Percentiles rank a stretch among this genome's conserved stretches.
phyloP scores from a whole-genome alignment of 495 filamentous ascomycete genomes.

The Penicillium desertorum region DNA sequence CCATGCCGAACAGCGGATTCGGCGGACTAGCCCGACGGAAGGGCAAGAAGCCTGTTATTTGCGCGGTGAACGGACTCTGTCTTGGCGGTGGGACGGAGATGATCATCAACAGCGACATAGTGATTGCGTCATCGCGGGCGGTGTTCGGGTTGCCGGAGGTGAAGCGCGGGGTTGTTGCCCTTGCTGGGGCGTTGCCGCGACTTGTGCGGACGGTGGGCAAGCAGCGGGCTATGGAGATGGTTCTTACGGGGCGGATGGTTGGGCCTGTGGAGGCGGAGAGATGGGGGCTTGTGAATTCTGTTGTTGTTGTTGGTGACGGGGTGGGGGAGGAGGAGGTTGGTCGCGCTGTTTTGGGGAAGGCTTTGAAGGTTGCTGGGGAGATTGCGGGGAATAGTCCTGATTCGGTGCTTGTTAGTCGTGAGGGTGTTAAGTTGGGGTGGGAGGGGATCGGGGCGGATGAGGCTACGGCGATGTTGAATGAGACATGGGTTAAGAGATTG shows the following conservation, averaged over 20 bases:
- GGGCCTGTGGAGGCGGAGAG: constrained; percentile 55
- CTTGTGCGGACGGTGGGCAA: constrained; percentile 64
- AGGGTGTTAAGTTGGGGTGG: constrained; percentile 71
- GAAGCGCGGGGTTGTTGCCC: constrained; percentile 66
- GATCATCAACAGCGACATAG: constrained; percentile 69
- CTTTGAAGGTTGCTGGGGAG: constrained; percentile 48
- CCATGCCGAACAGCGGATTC: constrained; percentile 35
- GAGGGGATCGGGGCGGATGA: constrained; percentile 66
- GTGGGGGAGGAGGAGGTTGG: constrained; percentile 27
- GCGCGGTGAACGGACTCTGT: constrained; percentile 70
- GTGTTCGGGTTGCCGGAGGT: constrained; percentile 70
- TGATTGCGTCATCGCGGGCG: constrained; percentile 55
- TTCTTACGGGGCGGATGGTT: constrained; percentile 62
- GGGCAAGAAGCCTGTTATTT: constrained; percentile 63
- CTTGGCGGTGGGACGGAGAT: constrained; percentile 79
- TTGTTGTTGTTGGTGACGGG: constrained; percentile 45
- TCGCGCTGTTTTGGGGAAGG: constrained; percentile 45
- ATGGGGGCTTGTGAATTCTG: constrained; percentile 72
- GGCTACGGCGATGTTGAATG: constrained; percentile 56
- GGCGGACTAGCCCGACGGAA: constrained; percentile 47
- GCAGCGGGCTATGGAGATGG: constrained; percentile 76
- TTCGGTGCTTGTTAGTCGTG: constrained; percentile 65
- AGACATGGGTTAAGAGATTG: constrained; percentile 60
- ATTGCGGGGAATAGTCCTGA: constrained; percentile 67
- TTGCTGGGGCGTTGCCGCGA: constrained; percentile 71